Percentiles rank a stretch among this genome's conserved stretches.
Conservation (phyloP, 2,329 filamentous ascomycete genomes). For the Fusarium stilboides region DNA sequence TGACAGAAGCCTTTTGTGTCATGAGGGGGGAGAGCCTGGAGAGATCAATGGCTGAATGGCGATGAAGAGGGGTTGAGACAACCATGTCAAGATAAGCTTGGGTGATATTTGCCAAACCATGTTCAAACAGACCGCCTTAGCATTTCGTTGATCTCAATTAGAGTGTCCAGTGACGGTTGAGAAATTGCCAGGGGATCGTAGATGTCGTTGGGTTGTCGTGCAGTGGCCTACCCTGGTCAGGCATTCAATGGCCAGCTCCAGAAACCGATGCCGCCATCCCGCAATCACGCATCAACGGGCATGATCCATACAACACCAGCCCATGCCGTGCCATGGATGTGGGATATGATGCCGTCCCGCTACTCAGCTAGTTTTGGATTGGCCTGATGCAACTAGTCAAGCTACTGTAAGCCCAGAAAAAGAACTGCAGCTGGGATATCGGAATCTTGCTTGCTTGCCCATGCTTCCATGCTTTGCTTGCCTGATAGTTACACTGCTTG, state of each 20-base stretch:
- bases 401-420: conserved; percentile 27
- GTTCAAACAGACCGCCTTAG: background rate
- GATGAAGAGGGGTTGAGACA: conserved; percentile 6
- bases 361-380: conserved; percentile 39
- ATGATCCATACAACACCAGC: conserved; percentile 16
- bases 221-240: conserved; percentile 23
- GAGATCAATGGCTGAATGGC: conserved; percentile 8
- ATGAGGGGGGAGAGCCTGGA: background rate
- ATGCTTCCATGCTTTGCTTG: conserved; percentile 27
- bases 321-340: conserved; percentile 14
- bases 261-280: conserved; percentile 39
- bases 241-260: conserved; percentile 20
- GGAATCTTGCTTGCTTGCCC: conserved; percentile 30
- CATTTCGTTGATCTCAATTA: background rate
- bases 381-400: conserved; percentile 28
- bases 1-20: background rate
- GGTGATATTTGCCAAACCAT: background rate
- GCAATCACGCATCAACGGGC: conserved; percentile 36
- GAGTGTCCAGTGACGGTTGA: conserved; percentile 10
- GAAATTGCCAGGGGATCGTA: background rate
- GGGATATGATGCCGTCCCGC: conserved; percentile 34
- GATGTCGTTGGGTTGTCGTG: conserved; percentile 17
- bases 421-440: conserved; percentile 25
- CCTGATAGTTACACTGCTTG: conserved; percentile 28
- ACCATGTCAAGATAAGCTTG: background rate